A percentile compares a stretch with the other conserved stretches of the same genome.
phyloP scores from a whole-genome alignment of 805 yeast genomes.

The Cyberlindnera sargentensis region DNA sequence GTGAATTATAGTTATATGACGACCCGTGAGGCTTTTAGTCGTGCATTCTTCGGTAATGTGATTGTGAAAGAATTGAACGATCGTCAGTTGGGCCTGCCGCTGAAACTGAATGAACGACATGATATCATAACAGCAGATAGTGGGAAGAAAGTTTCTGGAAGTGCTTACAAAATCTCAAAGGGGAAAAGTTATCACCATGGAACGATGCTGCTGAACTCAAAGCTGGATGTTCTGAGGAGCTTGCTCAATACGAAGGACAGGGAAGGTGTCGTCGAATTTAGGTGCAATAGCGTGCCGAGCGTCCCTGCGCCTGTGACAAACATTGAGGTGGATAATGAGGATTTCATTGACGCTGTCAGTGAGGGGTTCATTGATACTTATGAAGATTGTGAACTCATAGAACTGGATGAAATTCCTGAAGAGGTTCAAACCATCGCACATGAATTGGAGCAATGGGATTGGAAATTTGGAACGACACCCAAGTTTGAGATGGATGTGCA shows the following conservation, averaged over 20 bases:
- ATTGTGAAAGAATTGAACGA: constrained; percentile 32
- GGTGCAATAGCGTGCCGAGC: constrained; percentile 52
- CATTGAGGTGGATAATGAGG: constrained; percentile 36
- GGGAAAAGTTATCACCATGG: constrained; percentile 93
- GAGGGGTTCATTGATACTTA: constrained; percentile 23
- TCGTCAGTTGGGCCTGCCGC: constrained; percentile 7
- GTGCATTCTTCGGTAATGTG: constrained; percentile 30
- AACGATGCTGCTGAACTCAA: constrained; percentile 76
- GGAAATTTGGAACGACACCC: constrained; percentile 78
- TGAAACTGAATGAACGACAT: constrained; percentile 65
- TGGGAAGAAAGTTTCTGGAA: constrained; percentile 71
- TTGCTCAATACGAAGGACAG: constrained; percentile 40
- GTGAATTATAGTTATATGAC: constrained; percentile 80
- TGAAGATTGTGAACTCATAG: constrained; percentile 17
- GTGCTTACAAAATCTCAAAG: constrained; percentile 80
- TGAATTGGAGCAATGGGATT: constrained; percentile 52
- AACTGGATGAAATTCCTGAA: constrained; percentile 23
- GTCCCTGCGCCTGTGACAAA: constrained; percentile 79
- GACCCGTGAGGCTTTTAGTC: constrained; percentile 54
- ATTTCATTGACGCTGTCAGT: constrained; percentile 35
- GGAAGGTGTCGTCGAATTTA: constrained; percentile 36
- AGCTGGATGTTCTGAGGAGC: constrained; percentile 51
- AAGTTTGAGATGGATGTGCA: constrained; percentile 49
- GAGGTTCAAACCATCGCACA: constrained; percentile 35
- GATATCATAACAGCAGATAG: constrained; percentile 54